A percentile compares a stretch with the other conserved stretches of the same genome.
These are phyloP conservation scores for Psilocybe subaeruginosa DNA, from an alignment of 768 basidiomycete genomes.

Conservation along the genomic window DNA sequence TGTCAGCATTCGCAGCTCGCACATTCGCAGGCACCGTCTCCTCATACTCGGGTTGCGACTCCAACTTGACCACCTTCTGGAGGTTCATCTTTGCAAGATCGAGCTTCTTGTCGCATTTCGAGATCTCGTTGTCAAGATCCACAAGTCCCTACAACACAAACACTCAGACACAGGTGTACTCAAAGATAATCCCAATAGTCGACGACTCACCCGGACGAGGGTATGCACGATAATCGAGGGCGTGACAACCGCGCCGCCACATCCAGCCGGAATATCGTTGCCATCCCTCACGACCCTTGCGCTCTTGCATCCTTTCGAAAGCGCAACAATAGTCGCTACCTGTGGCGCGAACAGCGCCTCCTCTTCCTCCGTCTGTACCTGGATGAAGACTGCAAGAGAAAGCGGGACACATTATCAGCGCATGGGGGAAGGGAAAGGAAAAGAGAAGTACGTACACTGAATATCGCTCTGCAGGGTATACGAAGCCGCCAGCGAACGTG, in stretches of 20 bases:
- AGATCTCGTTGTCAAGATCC: conserved; percentile 85
- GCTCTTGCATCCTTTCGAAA: conserved; percentile 89
- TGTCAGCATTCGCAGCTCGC: conserved; percentile 74
- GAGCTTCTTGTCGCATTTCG: conserved; percentile 90
- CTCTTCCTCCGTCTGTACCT: conserved; percentile 65
- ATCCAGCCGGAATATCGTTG: conserved; percentile 82
- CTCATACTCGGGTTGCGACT: conserved; percentile 76
- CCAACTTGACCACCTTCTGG: conserved; percentile 76
- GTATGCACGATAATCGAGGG: conserved; percentile 77
- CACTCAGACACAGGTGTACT: too few species aligned
- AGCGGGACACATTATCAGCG: neutral
- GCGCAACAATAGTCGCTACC: conserved; percentile 69
- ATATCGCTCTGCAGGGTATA: conserved; percentile 89
- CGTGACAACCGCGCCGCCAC: conserved; percentile 82
- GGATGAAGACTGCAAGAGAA: conserved; percentile 68
- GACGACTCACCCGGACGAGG: conserved; percentile 73
- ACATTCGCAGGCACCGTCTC: conserved; percentile 82
- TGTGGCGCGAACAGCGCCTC: conserved; percentile 74
- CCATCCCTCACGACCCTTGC: conserved; percentile 66
- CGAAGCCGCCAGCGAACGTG: conserved; percentile 84
- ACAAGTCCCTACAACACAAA: conserved; percentile 71
- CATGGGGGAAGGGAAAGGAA: neutral
- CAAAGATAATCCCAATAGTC: too few species aligned
- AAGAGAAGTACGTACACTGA: conserved; percentile 55
- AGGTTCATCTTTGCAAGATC: conserved; percentile 68